Percentiles rank a stretch among this genome's conserved stretches.
Evolutionary conservation across 2,329 filamentous ascomycete species (phyloP).

Genomic region (Fusarium nisikadoi): DNA sequence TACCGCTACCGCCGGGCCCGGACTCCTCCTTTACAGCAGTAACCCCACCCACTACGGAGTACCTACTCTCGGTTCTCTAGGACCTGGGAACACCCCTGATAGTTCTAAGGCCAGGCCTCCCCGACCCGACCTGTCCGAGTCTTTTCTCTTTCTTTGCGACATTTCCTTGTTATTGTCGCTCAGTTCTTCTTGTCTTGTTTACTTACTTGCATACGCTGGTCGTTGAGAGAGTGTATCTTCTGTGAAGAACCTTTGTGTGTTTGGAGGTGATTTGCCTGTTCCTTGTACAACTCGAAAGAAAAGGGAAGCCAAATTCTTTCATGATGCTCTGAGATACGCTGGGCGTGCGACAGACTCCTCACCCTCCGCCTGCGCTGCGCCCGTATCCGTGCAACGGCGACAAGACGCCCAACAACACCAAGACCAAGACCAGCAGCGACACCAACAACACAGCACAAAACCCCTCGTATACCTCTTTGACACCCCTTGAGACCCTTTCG

Average conservation of each 20-base stretch:
- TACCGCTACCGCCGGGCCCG: conserved; percentile 12
- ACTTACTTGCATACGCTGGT: conserved; percentile 34
- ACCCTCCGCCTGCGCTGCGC: conserved; percentile 37
- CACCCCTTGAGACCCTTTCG: background rate
- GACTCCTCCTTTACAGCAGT: conserved; percentile 30
- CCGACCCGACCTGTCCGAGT: conserved; percentile 6
- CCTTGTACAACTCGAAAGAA: conserved; percentile 35
- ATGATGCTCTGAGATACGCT: conserved; percentile 46
- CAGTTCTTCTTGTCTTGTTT: conserved; percentile 23
- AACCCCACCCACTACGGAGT: conserved; percentile 21
- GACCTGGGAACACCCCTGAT: conserved; percentile 33
- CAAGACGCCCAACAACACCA: conserved; percentile 26
- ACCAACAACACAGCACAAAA: conserved; percentile 24
- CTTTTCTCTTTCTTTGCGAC: conserved; percentile 28
- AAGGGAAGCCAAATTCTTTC: conserved; percentile 24
- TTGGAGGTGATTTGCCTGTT: conserved; percentile 12
- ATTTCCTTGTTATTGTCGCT: conserved; percentile 29
- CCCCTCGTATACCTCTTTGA: conserved; percentile 19
- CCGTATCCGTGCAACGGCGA: conserved; percentile 43
- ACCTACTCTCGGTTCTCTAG: conserved; percentile 32
- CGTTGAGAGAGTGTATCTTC: conserved; percentile 12
- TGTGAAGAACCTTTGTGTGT: background rate
- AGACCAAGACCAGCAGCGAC: conserved; percentile 23
- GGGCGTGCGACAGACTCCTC: conserved; percentile 42
- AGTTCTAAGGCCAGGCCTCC: conserved; percentile 23